Percentiles rank a stretch among this genome's conserved stretches.
Conservation (phyloP, 208 protist species). For the Novymonas esmeraldas region DNA sequence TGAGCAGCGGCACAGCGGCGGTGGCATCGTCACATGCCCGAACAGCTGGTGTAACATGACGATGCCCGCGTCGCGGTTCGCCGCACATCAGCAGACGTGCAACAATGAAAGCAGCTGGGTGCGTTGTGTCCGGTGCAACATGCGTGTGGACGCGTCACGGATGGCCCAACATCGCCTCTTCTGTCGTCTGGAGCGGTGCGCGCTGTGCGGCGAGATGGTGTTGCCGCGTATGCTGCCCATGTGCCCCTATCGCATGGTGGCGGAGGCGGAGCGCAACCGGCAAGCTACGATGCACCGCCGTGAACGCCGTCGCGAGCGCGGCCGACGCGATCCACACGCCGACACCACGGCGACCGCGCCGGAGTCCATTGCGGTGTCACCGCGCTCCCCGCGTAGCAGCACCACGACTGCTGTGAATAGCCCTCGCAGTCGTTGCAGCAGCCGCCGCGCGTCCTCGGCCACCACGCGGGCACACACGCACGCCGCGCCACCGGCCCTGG, state of each 20-base stretch:
- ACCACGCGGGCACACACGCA: neutral
- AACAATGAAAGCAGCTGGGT: slow-evolving; percentile 60
- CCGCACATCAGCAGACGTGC: slow-evolving; percentile 44
- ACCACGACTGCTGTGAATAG: neutral
- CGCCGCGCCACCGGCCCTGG: too few species aligned
- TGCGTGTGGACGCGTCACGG: slow-evolving; percentile 57
- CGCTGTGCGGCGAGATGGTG: slow-evolving; percentile 75
- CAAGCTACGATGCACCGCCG: slow-evolving; percentile 33
- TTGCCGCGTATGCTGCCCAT: slow-evolving; percentile 69
- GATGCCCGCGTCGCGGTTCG: slow-evolving; percentile 56
- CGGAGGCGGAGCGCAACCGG: slow-evolving; percentile 51
- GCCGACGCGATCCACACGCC: neutral
- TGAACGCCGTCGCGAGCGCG: slow-evolving; percentile 13
- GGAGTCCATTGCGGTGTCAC: neutral
- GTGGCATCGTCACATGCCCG: slow-evolving; percentile 75
- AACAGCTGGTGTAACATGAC: slow-evolving; percentile 82
- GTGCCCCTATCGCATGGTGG: slow-evolving; percentile 61
- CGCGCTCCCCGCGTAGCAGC: too few species aligned
- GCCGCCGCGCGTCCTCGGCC: neutral
- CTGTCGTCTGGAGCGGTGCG: slow-evolving; percentile 64
- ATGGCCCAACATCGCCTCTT: slow-evolving; percentile 60
- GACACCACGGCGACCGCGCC: neutral
- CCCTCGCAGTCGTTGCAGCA: too few species aligned
- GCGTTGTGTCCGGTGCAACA: slow-evolving; percentile 70
- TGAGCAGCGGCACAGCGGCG: slow-evolving; percentile 46